Evolutionary conservation across 805 yeast genomes (phyloP), one percentile per base, ranked within the genome.

Genomic region (Schwanniomyces polymorphus): DNA sequence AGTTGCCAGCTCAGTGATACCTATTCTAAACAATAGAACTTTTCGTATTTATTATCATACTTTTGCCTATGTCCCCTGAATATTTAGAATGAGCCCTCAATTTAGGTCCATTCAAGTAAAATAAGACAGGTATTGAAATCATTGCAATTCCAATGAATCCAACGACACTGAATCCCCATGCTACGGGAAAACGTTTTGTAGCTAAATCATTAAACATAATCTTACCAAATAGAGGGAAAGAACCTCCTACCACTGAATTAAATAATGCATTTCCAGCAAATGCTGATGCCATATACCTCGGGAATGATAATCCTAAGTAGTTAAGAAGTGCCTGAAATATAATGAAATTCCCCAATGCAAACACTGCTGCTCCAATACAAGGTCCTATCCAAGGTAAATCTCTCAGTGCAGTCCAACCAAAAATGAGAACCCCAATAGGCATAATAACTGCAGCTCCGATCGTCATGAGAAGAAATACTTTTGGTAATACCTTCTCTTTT

Each of bases 151-250:
- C 56, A 33, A 78, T 52, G 51, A 77, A 75, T 0, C 76, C 83
- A 28, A 78, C 55, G 80, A 81, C 49, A 7, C 79, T 68, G 1
- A 78, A 64, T 2, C 85, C 87, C 85, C 85, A 82, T 4, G 72
- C 85, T 14, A 78, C 80, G 2, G 86, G 86, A 57, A 68, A 84
- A 37, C 68, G 72, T 2, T 71, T 64, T 42, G 76, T 73, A 9
- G 75, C 76, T 46, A 80, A 65, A 54, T 79, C 76, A 45, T 70
- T 64, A 59, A 76, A 86, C 80, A 86, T 75, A 29, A 80, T 78
- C 33, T 72, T 59, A 5, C 46, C 85, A 61, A 85, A 84, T 43
- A 86, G 69, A 23, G 86, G 86, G 67, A 82, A 81, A 2, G 76
- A 78, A 47, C 82, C 81, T 1, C 84, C 87, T 52, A 77, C 73